Evolutionary conservation across 305 asterid genomes (phyloP).

Genomic region (Petunia hybrid): DNA sequence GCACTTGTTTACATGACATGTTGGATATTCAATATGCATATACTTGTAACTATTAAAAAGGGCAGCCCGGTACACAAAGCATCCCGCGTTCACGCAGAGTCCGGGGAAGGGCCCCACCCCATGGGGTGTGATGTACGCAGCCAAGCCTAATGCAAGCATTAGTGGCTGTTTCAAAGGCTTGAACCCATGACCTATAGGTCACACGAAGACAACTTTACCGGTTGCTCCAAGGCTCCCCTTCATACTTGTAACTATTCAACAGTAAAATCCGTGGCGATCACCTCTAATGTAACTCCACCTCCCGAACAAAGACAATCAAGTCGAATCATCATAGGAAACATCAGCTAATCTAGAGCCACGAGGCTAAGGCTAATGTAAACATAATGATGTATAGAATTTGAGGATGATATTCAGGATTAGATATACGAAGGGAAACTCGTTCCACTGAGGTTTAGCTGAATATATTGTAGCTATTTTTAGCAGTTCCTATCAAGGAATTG

Average conservation of each 20-base stretch:
- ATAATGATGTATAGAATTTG: neutral
- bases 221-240: too few species aligned
- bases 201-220: too few species aligned
- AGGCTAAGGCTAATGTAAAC: neutral
- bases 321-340: neutral
- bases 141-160: too few species aligned
- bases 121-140: too few species aligned
- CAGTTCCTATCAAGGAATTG: neutral
- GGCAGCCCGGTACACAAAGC: too few species aligned
- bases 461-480: neutral
- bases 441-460: neutral
- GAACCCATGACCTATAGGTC: too few species aligned
- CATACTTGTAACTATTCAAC: neutral
- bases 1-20: neutral
- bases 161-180: too few species aligned
- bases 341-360: neutral
- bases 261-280: neutral
- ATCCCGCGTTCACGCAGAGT: too few species aligned
- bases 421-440: neutral
- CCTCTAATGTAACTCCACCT: neutral
- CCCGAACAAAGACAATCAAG: neutral
- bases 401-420: slow-evolving; percentile 7
- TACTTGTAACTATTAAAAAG: too few species aligned
- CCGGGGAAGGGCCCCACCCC: too few species aligned
- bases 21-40: neutral